Base-by-base conservation (phyloP, 768 basidiomycete genomes). In the Kwoniella botswanensis region DNA sequence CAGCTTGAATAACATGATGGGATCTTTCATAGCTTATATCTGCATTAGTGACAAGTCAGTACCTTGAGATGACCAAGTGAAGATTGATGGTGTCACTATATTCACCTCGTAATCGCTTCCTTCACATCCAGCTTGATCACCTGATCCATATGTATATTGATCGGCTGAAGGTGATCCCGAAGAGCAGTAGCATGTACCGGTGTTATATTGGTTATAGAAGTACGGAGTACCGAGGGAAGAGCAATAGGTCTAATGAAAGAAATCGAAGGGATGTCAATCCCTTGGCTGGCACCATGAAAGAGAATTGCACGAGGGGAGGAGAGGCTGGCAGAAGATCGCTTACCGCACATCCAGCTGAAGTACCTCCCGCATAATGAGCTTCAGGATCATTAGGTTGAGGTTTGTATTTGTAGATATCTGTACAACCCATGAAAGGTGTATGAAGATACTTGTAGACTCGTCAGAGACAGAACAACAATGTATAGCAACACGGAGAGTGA, bases 141-240 rank as follows among this genome's bases (percentile, higher is more conserved):
- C 35, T 44, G 59, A 12, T n/a, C 59, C 42, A 44, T 61, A 46
- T 4, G 59, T 61, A 46, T 43, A 61, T 42, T 43, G 35, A n/a
- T 29, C 18, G 18, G 59, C 41, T 44, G 42, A 43, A n/a, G 59
- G 59, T 7, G 41, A 0, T 26, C 10, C 59, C 18, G 12, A 43
- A 6, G 59, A 61, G 41, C 59, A 61, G 3, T 61, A 61, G 22
- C 59, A 61, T 61, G 12, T 15, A 4, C 59, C 59, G 5, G 59
- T 61, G 21, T 61, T 46, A 26, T 61, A 61, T 18, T 61, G 59
- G 41, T 61, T 61, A 43, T 61, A 61, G 42, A 61, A 61, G 21
- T 61, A 61, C 4, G 59, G 41, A 17, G 18, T 61, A 26, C 21
- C 9, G 18, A 61, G 42, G 4, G 59, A n/a, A n/a, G 59, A 42